Conservation (phyloP, 2,329 filamentous ascomycete species). For the Colletotrichum acutatum region DNA sequence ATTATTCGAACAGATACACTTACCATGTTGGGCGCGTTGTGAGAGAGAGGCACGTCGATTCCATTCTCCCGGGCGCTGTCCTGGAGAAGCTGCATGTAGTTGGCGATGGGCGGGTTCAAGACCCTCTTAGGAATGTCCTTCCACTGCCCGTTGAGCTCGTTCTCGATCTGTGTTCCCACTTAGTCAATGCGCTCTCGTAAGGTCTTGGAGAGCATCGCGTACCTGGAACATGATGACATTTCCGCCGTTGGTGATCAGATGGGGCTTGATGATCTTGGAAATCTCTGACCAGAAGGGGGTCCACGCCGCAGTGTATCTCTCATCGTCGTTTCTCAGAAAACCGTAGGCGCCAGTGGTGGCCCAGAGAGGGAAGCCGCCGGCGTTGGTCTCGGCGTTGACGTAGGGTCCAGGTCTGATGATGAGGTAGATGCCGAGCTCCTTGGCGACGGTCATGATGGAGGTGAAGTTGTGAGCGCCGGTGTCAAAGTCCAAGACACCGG, state of each 20-base stretch:
- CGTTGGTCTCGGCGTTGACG: conserved; percentile 72
- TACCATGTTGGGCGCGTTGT: conserved; percentile 70
- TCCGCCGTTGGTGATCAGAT: conserved; percentile 67
- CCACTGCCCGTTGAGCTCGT: conserved; percentile 62
- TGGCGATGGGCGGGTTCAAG: conserved; percentile 58
- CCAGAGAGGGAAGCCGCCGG: conserved; percentile 72
- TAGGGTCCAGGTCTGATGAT: conserved; percentile 68
- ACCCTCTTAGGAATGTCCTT: conserved; percentile 52
- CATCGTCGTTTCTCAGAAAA: conserved; percentile 61
- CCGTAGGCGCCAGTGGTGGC: conserved; percentile 70
- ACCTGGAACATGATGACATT: conserved; percentile 63
- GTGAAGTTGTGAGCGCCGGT: conserved; percentile 57
- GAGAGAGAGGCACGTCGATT: conserved; percentile 67
- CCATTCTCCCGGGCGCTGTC: conserved; percentile 64
- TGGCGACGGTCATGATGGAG: conserved; percentile 56
- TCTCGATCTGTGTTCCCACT: conserved; percentile 58
- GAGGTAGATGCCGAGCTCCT: conserved; percentile 54
- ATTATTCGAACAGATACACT: too few relatives aligned
- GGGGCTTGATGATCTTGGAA: conserved; percentile 60
- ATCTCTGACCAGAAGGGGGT: conserved; percentile 63
- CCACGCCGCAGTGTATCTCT: conserved; percentile 63
- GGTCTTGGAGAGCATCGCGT: rapidly evolving
- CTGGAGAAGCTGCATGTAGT: conserved; percentile 69
- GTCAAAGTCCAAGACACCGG: conserved; percentile 49
- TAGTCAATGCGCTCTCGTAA: background rate